These are phyloP conservation scores for Physcomitrellopsis africana DNA, from an alignment of 225 moss, liverwort and hornwort species.

Conservation along the genomic window DNA sequence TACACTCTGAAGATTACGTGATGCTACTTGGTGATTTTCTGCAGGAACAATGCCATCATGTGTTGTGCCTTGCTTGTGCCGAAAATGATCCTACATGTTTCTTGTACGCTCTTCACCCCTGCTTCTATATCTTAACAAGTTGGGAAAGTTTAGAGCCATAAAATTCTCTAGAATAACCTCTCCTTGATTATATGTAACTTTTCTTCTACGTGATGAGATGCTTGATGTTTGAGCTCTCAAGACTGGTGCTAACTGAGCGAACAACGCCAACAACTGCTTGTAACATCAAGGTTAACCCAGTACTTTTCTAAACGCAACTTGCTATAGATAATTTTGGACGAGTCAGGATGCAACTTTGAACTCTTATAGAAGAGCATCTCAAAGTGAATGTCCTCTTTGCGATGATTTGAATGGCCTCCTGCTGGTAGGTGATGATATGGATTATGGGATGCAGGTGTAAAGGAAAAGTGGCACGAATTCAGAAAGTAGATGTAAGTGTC, in stretches of 20 bases:
- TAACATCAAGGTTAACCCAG: too few relatives aligned
- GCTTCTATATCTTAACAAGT: neutral
- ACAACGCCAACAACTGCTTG: neutral
- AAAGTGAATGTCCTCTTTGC: too few relatives aligned
- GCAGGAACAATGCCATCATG: slow-evolving; percentile 93
- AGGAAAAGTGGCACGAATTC: slow-evolving; percentile 63
- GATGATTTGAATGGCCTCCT: too few relatives aligned
- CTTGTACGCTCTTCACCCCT: slow-evolving; percentile 53
- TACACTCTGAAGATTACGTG: neutral
- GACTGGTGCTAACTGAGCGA: neutral
- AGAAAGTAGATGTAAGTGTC: slow-evolving; percentile 78
- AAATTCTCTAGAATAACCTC: too few relatives aligned
- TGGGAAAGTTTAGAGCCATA: neutral
- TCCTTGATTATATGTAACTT: neutral
- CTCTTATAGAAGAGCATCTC: too few relatives aligned
- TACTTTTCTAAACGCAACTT: too few relatives aligned
- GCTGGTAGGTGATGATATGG: neutral
- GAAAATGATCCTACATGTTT: slow-evolving; percentile 68
- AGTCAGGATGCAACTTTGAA: too few relatives aligned
- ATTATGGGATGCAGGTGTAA: slow-evolving; percentile 61
- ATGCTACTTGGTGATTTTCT: slow-evolving; percentile 28
- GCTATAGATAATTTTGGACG: too few relatives aligned
- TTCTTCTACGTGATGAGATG: neutral
- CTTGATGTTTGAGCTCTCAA: neutral
- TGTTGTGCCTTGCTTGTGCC: slow-evolving; percentile 81